phyloP scores from a whole-genome alignment of 1,284 basidiomycete species.

The Rhizopogon hawkerae region DNA sequence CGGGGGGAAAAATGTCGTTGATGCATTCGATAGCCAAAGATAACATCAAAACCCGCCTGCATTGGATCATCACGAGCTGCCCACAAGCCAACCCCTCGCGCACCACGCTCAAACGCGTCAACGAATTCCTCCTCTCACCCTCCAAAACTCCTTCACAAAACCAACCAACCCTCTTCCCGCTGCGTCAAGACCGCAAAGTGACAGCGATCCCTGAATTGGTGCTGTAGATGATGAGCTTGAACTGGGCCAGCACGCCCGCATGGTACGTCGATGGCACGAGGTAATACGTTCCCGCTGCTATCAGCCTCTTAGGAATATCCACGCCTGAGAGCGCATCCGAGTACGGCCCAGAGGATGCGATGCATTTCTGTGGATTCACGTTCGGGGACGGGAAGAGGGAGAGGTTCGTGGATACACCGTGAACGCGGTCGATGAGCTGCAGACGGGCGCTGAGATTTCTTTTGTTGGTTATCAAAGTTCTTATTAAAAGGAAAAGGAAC shows the following conservation, averaged over 20 bases:
- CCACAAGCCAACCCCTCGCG: slow-evolving; percentile 69
- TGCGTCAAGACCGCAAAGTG: background rate
- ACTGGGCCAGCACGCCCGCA: slow-evolving; percentile 47
- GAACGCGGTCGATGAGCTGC: slow-evolving; percentile 43
- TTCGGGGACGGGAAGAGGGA: slow-evolving; percentile 42
- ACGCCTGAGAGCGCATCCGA: slow-evolving; percentile 65
- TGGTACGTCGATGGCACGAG: slow-evolving; percentile 69
- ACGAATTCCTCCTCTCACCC: slow-evolving; percentile 60
- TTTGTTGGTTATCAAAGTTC: background rate
- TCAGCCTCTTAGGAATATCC: slow-evolving; percentile 42
- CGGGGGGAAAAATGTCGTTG: background rate
- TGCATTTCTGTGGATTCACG: slow-evolving; percentile 30
- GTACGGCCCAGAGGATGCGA: slow-evolving; percentile 72
- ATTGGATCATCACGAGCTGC: slow-evolving; percentile 74
- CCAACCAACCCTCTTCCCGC: background rate
- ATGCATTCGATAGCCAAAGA: slow-evolving; percentile 37
- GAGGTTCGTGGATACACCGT: slow-evolving; percentile 46
- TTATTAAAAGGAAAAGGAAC: slow-evolving; percentile 17
- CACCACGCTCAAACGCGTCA: slow-evolving; percentile 67
- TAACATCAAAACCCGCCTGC: slow-evolving; percentile 56
- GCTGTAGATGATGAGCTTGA: slow-evolving; percentile 59
- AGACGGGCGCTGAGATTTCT: slow-evolving; percentile 48
- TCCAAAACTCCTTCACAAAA: background rate
- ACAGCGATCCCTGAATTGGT: slow-evolving; percentile 24
- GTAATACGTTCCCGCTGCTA: slow-evolving; percentile 60